Percentiles rank a stretch among this genome's conserved stretches.
These are phyloP conservation scores for Sphaerobolus stellatus DNA, from an alignment of 1,284 basidiomycete genomes.

Conservation along the genomic window DNA sequence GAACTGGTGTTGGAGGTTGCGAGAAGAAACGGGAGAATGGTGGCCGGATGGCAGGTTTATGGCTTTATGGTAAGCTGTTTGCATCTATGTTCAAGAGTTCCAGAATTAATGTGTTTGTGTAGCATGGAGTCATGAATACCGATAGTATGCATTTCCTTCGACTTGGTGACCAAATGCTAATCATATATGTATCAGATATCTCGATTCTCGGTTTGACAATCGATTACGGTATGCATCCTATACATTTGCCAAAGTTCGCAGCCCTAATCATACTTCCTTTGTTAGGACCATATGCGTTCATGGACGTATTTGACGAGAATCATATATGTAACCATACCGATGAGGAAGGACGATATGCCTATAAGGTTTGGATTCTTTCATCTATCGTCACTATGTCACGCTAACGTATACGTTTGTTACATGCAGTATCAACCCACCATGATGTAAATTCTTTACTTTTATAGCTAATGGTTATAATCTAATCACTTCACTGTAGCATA, in stretches of 20 bases:
- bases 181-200: slow-evolving; percentile 48
- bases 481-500: slow-evolving; percentile 41
- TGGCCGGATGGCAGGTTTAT: slow-evolving; percentile 92
- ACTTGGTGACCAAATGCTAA: slow-evolving; percentile 15
- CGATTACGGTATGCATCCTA: slow-evolving; percentile 73
- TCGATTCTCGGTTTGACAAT: slow-evolving; percentile 89
- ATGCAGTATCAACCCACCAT: slow-evolving; percentile 53
- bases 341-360: slow-evolving; percentile 82
- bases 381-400: slow-evolving; percentile 15
- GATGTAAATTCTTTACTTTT: slow-evolving; percentile 41
- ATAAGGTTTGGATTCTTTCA: slow-evolving; percentile 53
- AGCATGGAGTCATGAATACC: slow-evolving; percentile 91
- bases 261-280: background rate
- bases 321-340: slow-evolving; percentile 97
- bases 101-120: background rate
- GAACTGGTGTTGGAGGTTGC: slow-evolving; percentile 77
- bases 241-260: slow-evolving; percentile 2
- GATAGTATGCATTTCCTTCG: slow-evolving; percentile 61
- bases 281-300: slow-evolving; percentile 87
- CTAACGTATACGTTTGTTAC: slow-evolving; percentile 11
- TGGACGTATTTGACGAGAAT: slow-evolving; percentile 83
- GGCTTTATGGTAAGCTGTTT: slow-evolving; percentile 66
- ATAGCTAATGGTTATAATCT: slow-evolving; percentile 11
- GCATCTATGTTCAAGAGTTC: background rate
- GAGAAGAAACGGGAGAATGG: slow-evolving; percentile 83